Evolutionary conservation across 257 asterid species (phyloP), one percentile per base, ranked within the genome.

Genomic region (Fraxinus excelsior): DNA sequence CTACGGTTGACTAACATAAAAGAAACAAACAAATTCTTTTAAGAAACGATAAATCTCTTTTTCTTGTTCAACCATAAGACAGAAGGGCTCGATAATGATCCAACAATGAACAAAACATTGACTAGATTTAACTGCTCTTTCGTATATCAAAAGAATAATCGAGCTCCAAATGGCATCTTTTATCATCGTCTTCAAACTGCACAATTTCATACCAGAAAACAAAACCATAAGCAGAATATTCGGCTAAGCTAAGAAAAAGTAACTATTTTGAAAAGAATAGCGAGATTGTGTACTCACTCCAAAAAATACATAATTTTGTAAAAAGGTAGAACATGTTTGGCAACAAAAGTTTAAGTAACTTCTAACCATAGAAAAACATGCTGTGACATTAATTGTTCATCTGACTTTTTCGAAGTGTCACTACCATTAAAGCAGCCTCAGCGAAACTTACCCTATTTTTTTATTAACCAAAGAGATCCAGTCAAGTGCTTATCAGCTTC

Each of bases 111-210:
- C 31, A 38, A 78, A 78, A 68, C 67, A 79, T 62, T 7, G 44
- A 64, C 80, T 38, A 35, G 34, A 76, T 46, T 23, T 84, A 86
- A 18, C 76, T 74, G 32, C 78, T 80, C 83, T 85, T 90, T 77
- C 65, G 82, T 72, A 92, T 92, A 82, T 92, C 94, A 3, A 92
- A 92, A 14, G 87, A 82, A 82, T 90, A 92, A 76, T 85, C 46
- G 74, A 90, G 89, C 87, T 92, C 94, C 92, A 92, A 72, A 76
- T 90, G 87, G 66, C 84, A 72, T 82, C 92, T 87, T 62, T 69
- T 88, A 74, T 90, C 97, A 53, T 91, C 94, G 8, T 91, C 97
- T 81, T 86, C 86, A 72, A 90, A 91, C 97, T 91, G 90, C 80
- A 81, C 25, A 56, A 74, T 68, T 9, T 67, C 75, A 72, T 42